phyloP scores from a whole-genome alignment of 805 yeast genomes.

The Metschnikowia amazonensis region DNA sequence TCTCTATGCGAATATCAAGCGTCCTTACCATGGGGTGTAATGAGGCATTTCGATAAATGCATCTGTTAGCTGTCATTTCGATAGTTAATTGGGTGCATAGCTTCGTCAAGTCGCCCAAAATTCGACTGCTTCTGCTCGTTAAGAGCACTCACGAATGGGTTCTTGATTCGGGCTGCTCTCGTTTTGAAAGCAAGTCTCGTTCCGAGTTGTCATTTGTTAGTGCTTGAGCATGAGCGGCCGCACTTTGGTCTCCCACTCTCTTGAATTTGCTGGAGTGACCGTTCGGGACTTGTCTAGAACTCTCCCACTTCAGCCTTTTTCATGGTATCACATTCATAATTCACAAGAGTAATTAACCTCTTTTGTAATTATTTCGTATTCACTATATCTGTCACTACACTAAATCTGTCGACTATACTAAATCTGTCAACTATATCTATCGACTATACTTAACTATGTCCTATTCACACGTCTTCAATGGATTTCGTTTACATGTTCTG shows the following conservation, averaged over 20 bases:
- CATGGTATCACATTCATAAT: slow-evolving; percentile 13
- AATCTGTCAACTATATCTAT: no score
- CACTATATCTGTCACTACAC: no score
- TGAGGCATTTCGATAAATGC: neutral
- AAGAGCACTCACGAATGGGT: neutral
- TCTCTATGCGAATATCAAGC: slow-evolving; percentile 42
- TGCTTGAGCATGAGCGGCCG: slow-evolving; percentile 4
- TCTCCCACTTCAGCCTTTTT: neutral
- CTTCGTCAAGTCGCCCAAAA: neutral
- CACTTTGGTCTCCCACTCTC: slow-evolving; percentile 1
- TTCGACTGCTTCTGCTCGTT: neutral
- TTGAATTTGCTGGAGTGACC: neutral
- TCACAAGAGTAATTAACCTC: no score
- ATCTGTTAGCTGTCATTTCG: neutral
- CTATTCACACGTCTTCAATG: no score
- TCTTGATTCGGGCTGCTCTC: slow-evolving; percentile 5
- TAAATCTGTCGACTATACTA: no score
- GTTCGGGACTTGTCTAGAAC: neutral
- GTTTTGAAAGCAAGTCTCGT: slow-evolving; percentile 10
- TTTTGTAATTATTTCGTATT: no score
- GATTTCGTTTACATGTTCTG: slow-evolving; percentile 17
- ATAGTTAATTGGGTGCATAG: neutral
- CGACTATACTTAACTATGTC: no score
- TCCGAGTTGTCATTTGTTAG: neutral
- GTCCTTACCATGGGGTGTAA: slow-evolving; percentile 5